A percentile compares a stretch with the other conserved stretches of the same genome.
Evolutionary conservation across 495 filamentous ascomycete species (phyloP).

Genomic region (Rusavskia elegans): DNA sequence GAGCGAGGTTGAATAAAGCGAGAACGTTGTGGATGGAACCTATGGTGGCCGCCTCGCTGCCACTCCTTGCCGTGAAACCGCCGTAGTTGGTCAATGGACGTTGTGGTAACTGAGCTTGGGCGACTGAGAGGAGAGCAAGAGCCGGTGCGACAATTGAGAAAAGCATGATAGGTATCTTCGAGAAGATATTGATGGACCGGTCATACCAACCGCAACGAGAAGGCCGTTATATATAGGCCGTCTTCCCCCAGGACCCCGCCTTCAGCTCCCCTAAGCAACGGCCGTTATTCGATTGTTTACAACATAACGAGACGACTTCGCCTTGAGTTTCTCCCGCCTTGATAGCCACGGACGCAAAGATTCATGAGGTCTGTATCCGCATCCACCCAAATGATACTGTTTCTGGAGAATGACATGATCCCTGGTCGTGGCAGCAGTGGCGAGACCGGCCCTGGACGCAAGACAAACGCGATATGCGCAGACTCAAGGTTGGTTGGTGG

Average conservation of each 20-base stretch:
- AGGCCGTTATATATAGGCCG: not conserved
- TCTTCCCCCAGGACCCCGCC: not conserved
- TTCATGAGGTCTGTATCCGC: too few relatives aligned
- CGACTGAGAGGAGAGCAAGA: not conserved
- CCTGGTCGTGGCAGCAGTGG: too few relatives aligned
- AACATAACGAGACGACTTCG: too few relatives aligned
- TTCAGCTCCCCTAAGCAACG: not conserved
- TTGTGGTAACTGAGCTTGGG: not conserved
- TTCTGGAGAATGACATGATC: too few relatives aligned
- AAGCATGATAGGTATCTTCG: not conserved
- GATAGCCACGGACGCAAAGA: too few relatives aligned
- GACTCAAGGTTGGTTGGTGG: too few relatives aligned
- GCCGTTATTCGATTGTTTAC: not conserved
- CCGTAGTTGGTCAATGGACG: not conserved
- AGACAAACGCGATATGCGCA: too few relatives aligned
- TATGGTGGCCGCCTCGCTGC: not conserved
- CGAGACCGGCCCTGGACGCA: too few relatives aligned
- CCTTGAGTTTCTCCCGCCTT: too few relatives aligned
- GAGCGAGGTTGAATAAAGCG: not conserved
- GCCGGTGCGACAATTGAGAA: not conserved
- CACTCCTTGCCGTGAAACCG: not conserved
- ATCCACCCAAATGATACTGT: too few relatives aligned
- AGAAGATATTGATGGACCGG: not conserved
- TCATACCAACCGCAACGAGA: not conserved
- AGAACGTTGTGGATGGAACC: conserved; percentile 2